phyloP scores from a whole-genome alignment of 139 green algal species.

The Gonium pectorale region DNA sequence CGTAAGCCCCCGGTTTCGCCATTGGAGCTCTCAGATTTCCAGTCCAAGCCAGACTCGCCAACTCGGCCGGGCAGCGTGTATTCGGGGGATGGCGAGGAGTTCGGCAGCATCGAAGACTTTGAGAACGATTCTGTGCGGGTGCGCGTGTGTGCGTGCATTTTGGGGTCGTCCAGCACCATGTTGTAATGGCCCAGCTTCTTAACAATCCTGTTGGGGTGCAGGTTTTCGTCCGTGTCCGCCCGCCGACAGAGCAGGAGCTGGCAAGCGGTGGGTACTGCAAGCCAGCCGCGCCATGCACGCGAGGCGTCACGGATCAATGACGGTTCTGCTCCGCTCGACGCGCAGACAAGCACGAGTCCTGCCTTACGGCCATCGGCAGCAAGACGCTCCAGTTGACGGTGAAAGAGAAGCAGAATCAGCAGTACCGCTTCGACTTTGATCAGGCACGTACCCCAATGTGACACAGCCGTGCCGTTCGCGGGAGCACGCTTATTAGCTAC shows the following conservation, averaged over 20 bases:
- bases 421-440: constrained; percentile 68
- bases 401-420: constrained; percentile 24
- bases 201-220: constrained; percentile 5
- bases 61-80: constrained; percentile 4
- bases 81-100: not conserved
- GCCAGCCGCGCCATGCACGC: no score
- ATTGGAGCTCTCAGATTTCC: not conserved
- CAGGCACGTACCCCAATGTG: no score
- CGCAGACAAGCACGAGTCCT: constrained; percentile 50
- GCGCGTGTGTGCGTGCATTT: not conserved
- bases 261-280: not conserved
- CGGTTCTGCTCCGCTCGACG: no score
- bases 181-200: not conserved
- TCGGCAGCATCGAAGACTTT: constrained; percentile 9
- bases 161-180: not conserved
- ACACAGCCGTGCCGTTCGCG: no score
- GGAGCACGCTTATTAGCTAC: no score
- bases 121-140: constrained; percentile 41
- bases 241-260: constrained; percentile 38
- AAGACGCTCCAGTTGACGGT: constrained; percentile 37
- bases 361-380: constrained; percentile 42
- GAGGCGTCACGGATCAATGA: not conserved
- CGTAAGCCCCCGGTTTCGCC: not conserved
- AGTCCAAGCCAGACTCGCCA: constrained; percentile 1
- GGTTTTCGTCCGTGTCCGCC: constrained; percentile 70